A percentile compares a stretch with the other conserved stretches of the same genome.
Conservation (phyloP, 2,329 filamentous ascomycete species). For the Thielaviopsis musarum region DNA sequence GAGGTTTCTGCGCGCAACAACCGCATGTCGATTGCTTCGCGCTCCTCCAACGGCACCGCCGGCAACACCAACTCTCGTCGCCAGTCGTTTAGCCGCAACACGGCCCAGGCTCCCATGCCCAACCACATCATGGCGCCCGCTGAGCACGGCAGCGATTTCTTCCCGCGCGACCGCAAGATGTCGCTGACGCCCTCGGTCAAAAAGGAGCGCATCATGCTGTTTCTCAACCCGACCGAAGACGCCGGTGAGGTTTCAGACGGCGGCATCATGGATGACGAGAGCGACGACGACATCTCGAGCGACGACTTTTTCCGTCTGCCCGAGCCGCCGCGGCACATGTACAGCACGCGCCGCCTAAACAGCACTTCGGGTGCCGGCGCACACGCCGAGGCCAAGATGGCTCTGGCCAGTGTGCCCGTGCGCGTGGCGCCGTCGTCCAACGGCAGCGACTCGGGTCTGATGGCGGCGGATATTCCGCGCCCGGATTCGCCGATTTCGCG, state of each 20-base stretch:
- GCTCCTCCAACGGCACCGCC: conserved; percentile 5
- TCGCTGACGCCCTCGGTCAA: conserved; percentile 6
- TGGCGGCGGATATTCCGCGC: conserved; percentile 18
- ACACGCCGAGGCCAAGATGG: neutral
- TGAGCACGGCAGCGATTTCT: neutral
- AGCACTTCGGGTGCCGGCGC: neutral
- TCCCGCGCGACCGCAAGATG: conserved; percentile 2
- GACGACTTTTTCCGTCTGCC: conserved; percentile 12
- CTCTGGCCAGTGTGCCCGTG: neutral
- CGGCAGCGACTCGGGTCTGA: conserved; percentile 2
- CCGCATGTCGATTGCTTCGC: conserved; percentile 4
- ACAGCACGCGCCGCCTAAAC: neutral
- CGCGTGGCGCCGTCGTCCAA: conserved; percentile 1
- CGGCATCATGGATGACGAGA: conserved; percentile 12
- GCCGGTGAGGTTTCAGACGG: conserved; percentile 7
- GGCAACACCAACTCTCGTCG: conserved; percentile 5
- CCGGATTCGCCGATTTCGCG: conserved; percentile 22
- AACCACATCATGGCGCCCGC: conserved; percentile 12
- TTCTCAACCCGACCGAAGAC: conserved; percentile 9
- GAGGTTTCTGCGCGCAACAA: neutral
- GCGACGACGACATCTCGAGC: conserved; percentile 15
- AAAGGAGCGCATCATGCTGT: conserved; percentile 11
- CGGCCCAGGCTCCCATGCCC: neutral
- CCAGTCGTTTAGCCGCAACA: conserved; percentile 7
- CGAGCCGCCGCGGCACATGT: conserved; percentile 8